Conservation (phyloP, 1,284 basidiomycete genomes). For the Fistulinella cinereoalba region DNA sequence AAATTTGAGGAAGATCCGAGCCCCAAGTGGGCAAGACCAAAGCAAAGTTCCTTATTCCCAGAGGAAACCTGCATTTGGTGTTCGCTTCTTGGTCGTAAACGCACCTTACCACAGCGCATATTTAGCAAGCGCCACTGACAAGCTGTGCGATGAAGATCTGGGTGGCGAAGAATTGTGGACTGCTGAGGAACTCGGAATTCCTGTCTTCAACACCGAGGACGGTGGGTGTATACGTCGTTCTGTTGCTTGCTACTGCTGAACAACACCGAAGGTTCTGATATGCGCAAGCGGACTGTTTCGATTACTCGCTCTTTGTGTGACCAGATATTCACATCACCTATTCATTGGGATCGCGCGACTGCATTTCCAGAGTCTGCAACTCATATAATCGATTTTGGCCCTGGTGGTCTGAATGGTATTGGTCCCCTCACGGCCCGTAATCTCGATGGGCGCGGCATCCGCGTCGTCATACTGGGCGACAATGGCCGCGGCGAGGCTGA, state of each 20-base stretch:
- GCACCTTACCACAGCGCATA: slow-evolving; percentile 96
- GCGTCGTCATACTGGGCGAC: slow-evolving; percentile 84
- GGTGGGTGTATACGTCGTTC: slow-evolving; percentile 49
- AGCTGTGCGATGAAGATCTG: slow-evolving; percentile 74
- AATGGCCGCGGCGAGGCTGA: slow-evolving; percentile 84
- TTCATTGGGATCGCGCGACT: slow-evolving; percentile 91
- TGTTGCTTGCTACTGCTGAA: slow-evolving; percentile 15
- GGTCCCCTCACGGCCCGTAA: slow-evolving; percentile 89
- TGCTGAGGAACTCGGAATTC: slow-evolving; percentile 71
- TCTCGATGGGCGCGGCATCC: slow-evolving; percentile 90
- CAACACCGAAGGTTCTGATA: slow-evolving; percentile 66
- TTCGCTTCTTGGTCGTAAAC: slow-evolving; percentile 91
- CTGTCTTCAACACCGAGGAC: slow-evolving; percentile 91
- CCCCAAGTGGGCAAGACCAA: slow-evolving; percentile 86
- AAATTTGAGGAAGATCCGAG: slow-evolving; percentile 85
- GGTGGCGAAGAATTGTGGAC: slow-evolving; percentile 79
- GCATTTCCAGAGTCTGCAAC: slow-evolving; percentile 88
- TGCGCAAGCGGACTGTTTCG: slow-evolving; percentile 63
- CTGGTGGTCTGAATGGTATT: slow-evolving; percentile 91
- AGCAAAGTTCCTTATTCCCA: slow-evolving; percentile 93
- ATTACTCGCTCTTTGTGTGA: slow-evolving; percentile 83
- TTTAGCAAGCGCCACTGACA: slow-evolving; percentile 74
- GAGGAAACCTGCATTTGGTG: slow-evolving; percentile 90
- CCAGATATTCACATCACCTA: slow-evolving; percentile 90
- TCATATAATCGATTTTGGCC: slow-evolving; percentile 95